Evolutionary conservation across 148 eudicot species (phyloP).

Genomic region (Dianthus caryophyllus): DNA sequence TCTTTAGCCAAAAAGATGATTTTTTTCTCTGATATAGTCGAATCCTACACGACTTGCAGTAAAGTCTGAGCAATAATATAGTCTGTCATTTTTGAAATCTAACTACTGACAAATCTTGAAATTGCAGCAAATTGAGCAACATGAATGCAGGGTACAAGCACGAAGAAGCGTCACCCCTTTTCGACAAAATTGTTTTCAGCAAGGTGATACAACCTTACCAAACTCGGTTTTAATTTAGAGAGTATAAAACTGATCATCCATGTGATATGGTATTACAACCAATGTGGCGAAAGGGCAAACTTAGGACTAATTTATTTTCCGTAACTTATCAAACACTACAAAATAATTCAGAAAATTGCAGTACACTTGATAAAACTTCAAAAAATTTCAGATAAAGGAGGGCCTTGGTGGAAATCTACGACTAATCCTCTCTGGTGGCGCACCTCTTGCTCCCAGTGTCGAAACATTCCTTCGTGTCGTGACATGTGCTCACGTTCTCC

Average conservation of each 20-base stretch:
- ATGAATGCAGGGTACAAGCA: constrained; percentile 79
- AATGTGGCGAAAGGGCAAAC: no score
- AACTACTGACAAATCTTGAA: not conserved
- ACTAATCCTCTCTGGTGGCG: constrained; percentile 86
- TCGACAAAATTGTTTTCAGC: constrained; percentile 76
- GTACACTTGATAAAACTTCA: no score
- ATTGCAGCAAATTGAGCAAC: constrained; percentile 70
- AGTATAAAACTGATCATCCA: no score
- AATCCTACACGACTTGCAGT: not conserved
- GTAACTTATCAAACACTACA: no score
- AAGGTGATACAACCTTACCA: constrained; percentile 43
- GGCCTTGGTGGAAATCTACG: constrained; percentile 85
- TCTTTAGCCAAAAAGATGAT: no score
- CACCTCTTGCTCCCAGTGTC: constrained; percentile 71
- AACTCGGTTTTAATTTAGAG: no score
- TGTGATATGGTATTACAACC: no score
- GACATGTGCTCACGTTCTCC: constrained; percentile 86
- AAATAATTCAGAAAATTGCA: no score
- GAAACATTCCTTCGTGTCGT: constrained; percentile 79
- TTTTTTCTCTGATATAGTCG: not conserved
- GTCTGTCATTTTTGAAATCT: not conserved
- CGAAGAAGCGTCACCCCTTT: constrained; percentile 65
- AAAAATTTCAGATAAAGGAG: constrained; percentile 72
- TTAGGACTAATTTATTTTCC: no score
- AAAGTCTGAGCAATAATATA: not conserved